These are phyloP conservation scores for Fusarium tupiense DNA, from an alignment of 2,329 filamentous ascomycete species.

Conservation along the genomic window DNA sequence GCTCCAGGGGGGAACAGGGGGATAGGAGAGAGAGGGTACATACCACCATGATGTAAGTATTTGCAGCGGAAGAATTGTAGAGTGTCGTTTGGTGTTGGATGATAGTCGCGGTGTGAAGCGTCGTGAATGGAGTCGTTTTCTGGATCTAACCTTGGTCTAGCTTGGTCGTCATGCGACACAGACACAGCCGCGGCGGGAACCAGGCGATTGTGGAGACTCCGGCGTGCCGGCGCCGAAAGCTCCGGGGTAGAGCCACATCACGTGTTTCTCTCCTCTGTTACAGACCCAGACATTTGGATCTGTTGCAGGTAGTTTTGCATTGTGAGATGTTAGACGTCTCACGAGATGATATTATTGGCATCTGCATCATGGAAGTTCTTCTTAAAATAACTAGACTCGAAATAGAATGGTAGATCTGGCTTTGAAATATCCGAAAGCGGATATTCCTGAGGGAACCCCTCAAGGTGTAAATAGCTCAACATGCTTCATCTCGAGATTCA, in stretches of 20 bases:
- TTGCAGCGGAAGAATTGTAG: neutral
- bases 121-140: conserved; percentile 35
- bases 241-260: conserved; percentile 35
- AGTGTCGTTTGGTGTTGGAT: neutral
- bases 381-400: conserved; percentile 15
- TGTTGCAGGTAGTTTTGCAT: neutral
- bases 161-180: conserved; percentile 41
- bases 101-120: conserved; percentile 24
- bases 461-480: conserved; percentile 25
- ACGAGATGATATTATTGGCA: conserved; percentile 10
- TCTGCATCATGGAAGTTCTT: conserved; percentile 10
- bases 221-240: conserved; percentile 37
- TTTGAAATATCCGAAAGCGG: neutral
- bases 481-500: conserved; percentile 1
- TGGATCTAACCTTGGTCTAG: conserved; percentile 24
- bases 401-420: conserved; percentile 20
- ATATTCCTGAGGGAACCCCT: neutral
- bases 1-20: conserved; percentile 12
- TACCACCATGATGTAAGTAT: conserved; percentile 47
- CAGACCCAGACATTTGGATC: conserved; percentile 1
- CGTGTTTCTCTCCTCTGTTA: conserved; percentile 11
- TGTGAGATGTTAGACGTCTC: neutral
- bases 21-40: conserved; percentile 21
- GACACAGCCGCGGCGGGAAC: conserved; percentile 33
- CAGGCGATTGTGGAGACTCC: conserved; percentile 30